Evolutionary conservation across 345 rosid species (phyloP), one percentile per base, ranked within the genome.

Genomic region (Camelina sativa): DNA sequence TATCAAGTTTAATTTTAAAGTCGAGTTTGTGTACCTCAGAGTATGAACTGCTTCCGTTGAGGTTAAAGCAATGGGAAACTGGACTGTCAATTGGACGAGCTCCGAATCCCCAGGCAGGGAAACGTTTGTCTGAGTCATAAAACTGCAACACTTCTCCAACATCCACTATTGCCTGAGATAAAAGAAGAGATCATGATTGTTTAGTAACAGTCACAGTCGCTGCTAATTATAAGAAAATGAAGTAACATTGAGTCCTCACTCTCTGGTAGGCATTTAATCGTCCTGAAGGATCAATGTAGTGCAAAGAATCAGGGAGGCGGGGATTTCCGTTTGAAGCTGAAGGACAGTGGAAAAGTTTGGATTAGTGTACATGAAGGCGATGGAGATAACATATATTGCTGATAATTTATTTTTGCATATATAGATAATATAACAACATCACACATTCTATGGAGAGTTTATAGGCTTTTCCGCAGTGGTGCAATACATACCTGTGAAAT

Each of bases 71-170:
- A 85, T 93, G 98, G 30, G 88, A 89, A 72, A 93, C 97, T 30
- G 95, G 97, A 72, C 86, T 85, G 54, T 93, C 98, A 19, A 93
- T 93, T 28, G 98, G 98, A 59, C 97, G 88, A 74, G 98, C 98
- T 71, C 98, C 98, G 55, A 93, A 93, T 46, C 98, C 97, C 98
- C 98, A 93, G 12, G 97, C 96, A 65, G 96, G 91, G 86, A 88
- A 93, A 57, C 86, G 97, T 78, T 82, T 86, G 81, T 91, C 94
- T 3, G 94, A 72, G 80, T 93, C 97, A 79, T 93, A 93, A 78
- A 89, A 85, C 80, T 91, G 91, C 84, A 93, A 80, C 19, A 93
- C 96, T 72, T 88, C 93, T 80, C 96, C 98, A 68, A 93, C 91
- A 65, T 89, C 97, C 17, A 76, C 17, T 82, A 91, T 85, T 76